These are phyloP conservation scores for Nannochloropsis limnetica DNA, from an alignment of 352 stramenopile species.

Conservation along the genomic window DNA sequence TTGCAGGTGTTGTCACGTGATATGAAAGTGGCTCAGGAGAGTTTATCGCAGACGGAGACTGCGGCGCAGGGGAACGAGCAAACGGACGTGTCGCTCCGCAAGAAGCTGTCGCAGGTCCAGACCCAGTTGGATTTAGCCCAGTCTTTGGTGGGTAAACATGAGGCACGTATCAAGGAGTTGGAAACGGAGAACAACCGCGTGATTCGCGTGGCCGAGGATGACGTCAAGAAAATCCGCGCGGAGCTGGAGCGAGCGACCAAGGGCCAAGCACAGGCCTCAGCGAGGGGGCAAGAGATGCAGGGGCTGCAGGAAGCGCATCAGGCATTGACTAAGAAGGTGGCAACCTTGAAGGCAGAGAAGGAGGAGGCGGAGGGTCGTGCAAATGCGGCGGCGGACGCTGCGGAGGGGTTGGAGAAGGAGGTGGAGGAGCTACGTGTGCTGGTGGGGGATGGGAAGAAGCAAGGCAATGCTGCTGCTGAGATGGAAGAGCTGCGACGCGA, in stretches of 20 bases:
- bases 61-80: conserved; percentile 2
- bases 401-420: background rate
- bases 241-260: conserved; percentile 27
- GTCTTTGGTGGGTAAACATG: background rate
- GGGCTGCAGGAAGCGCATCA: conserved; percentile 23
- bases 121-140: background rate
- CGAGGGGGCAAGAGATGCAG: background rate
- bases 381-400: background rate
- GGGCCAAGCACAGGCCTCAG: background rate
- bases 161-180: conserved; percentile 33
- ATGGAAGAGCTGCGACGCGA: background rate
- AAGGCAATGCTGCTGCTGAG: background rate
- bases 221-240: conserved; percentile 18
- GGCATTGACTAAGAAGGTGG: conserved; percentile 2
- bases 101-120: background rate
- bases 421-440: background rate
- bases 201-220: conserved; percentile 17
- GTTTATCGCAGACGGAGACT: background rate
- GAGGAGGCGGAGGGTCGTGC: background rate
- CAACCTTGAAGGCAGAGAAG: background rate
- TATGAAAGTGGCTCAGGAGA: background rate
- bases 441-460: background rate
- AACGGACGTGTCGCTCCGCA: conserved; percentile 26
- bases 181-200: conserved; percentile 7
- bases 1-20: background rate